Percentiles rank a stretch among this genome's conserved stretches.
These are phyloP conservation scores for Dactylellina drechsleri DNA, from an alignment of 2,329 filamentous ascomycete genomes.

Conservation along the genomic window DNA sequence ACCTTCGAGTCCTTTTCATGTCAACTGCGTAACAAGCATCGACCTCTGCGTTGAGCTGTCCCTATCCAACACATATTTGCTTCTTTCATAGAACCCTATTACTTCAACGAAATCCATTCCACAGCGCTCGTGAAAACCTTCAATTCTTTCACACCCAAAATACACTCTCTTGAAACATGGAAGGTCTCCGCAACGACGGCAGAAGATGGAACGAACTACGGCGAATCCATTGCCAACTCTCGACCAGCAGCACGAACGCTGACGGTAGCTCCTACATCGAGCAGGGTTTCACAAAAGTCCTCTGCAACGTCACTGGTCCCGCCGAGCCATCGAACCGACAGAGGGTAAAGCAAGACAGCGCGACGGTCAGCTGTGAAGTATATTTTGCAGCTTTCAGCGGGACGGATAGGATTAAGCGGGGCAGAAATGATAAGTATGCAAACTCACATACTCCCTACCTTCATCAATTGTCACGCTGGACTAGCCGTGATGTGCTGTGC, in stretches of 20 bases:
- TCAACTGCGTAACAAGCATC: too few species aligned
- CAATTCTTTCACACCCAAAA: conserved; percentile 4
- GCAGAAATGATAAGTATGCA: conserved; percentile 78
- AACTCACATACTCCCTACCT: not conserved
- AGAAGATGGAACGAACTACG: conserved; percentile 98
- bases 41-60: too few species aligned
- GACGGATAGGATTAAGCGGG: conserved; percentile 81
- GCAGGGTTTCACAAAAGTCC: conserved; percentile 96
- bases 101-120: not conserved
- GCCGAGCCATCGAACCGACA: conserved; percentile 71
- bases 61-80: not conserved
- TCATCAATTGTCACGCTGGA: not conserved
- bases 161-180: conserved; percentile 55
- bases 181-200: conserved; percentile 67
- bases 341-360: conserved; percentile 67
- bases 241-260: conserved; percentile 82
- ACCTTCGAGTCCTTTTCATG: too few species aligned
- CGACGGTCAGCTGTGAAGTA: conserved; percentile 81
- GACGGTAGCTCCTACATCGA: conserved; percentile 94
- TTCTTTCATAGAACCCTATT: not conserved
- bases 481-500: not conserved
- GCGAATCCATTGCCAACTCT: conserved; percentile 85
- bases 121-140: conserved; percentile 14
- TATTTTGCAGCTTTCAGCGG: conserved; percentile 87
- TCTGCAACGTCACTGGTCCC: conserved; percentile 90